Percentiles rank a stretch among this genome's conserved stretches.
Evolutionary conservation across 148 eudicot genomes (phyloP).

Genomic region (Arbutus unedo): DNA sequence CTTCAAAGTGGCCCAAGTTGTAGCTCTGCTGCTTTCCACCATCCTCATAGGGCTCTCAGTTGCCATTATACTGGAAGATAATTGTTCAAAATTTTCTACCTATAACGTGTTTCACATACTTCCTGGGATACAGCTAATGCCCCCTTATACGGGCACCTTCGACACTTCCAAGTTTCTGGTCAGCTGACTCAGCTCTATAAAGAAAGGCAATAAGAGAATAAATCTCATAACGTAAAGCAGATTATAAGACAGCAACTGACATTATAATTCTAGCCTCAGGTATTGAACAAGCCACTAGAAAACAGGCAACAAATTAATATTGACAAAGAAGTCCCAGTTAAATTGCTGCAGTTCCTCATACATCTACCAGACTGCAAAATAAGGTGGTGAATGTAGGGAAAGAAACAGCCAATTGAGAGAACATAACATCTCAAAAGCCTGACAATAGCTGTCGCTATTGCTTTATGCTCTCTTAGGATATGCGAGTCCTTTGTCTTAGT

Average conservation of each 20-base stretch:
- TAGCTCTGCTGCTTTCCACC: conserved; percentile 41
- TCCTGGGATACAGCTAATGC: conserved; percentile 4
- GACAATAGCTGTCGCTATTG: background rate
- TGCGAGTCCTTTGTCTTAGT: background rate
- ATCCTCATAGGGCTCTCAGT: conserved; percentile 82
- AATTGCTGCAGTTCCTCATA: background rate
- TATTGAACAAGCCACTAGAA: background rate
- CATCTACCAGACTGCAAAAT: background rate
- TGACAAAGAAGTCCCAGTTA: background rate
- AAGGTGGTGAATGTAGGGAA: background rate
- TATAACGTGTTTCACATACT: conserved; percentile 5
- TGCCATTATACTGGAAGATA: conserved; percentile 47
- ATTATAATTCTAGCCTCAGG: background rate
- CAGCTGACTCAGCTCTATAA: conserved; percentile 7
- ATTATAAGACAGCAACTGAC: background rate
- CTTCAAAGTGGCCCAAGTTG: conserved; percentile 57
- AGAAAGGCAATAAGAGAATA: background rate
- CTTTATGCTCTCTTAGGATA: background rate
- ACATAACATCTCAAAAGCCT: background rate
- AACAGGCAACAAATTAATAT: background rate
- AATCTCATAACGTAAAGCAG: background rate
- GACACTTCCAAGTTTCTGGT: background rate
- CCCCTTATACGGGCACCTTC: background rate
- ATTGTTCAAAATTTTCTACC: conserved; percentile 10
- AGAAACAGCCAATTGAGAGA: background rate